Base-by-base conservation (phyloP, 1,284 basidiomycete genomes). In the Chalciporus sp. region DNA sequence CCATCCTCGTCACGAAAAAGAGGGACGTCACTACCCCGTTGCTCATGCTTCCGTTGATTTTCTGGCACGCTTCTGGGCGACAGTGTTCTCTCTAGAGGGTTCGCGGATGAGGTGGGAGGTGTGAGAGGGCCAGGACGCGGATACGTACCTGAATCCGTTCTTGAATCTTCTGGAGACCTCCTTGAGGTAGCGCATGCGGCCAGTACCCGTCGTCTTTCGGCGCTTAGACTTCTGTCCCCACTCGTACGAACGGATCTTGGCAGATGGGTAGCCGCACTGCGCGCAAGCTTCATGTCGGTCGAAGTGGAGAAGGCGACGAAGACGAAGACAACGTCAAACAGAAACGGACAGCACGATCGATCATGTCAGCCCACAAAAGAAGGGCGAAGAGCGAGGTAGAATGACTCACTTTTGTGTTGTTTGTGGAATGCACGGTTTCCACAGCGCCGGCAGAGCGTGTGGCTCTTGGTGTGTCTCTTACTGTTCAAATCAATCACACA, bases 151-250 rank as follows among this genome's bases (percentile, higher is more conserved):
- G 84, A 95, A 95, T 57, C 95, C 96, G 74, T 98, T 98, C 91
- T 98, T 98, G 88, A 96, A 96, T 67, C 92, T 85, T 71, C 92
- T 86, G 63, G 88, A 86, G 49, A 97, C 95, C 55, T 81, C 75
- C 85, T 95, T 97, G 77, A 99, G 85, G 86, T 95, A 87, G 63
- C 83, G 82, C 95, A 98, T 97, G 71, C 96, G 86, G 64, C 96
- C 96, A 66, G 96, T 95, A 65, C 96, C 96, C 62, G 95, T 95
- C 53, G 95, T 97, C 88, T 97, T 96, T 87, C 96, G 90, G 80
- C 96, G 90, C 88, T 98, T 98, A 57, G 95, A 96, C 86, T 99
- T 99, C 74, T 89, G 84, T 65, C 94, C 94, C 96, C 96, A 99
- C 79, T 98, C 91, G 79, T 88, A 98, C 68, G 92, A 95, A 72